These are phyloP conservation scores for Catharanthus roseus DNA, from an alignment of 257 asterid species.

Conservation along the genomic window DNA sequence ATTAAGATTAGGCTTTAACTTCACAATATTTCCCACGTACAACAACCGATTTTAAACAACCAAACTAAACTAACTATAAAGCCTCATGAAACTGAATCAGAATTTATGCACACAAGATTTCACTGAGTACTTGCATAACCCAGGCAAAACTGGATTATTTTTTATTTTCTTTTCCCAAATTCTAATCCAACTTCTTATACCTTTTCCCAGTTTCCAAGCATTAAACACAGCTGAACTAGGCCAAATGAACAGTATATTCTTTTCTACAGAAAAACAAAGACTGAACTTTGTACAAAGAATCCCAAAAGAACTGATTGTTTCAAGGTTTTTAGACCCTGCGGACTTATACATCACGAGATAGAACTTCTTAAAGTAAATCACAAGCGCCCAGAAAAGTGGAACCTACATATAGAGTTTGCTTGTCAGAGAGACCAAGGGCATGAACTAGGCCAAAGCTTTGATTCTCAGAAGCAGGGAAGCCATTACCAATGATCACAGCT, in stretches of 20 bases:
- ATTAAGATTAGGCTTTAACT: not conserved
- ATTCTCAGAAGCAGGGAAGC: constrained; percentile 85
- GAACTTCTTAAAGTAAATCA: not conserved
- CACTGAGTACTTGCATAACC: not conserved
- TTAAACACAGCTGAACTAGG: not conserved
- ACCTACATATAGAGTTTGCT: constrained; percentile 65
- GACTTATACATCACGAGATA: not conserved
- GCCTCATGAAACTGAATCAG: not conserved
- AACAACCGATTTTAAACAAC: not conserved
- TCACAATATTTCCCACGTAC: not conserved
- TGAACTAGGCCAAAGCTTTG: constrained; percentile 89
- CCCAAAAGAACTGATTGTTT: too few species aligned
- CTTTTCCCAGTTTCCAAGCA: not conserved
- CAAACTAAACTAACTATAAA: not conserved
- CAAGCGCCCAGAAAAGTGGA: not conserved
- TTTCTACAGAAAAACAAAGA: not conserved
- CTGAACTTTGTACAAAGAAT: not conserved
- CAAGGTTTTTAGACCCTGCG: not conserved
- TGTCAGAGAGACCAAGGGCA: constrained; percentile 81
- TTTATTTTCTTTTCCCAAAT: not conserved
- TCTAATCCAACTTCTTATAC: not conserved
- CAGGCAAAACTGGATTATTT: not conserved
- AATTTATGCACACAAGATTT: not conserved
- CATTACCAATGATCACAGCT: constrained; percentile 86
- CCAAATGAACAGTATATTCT: not conserved